phyloP scores from a whole-genome alignment of 2,329 filamentous ascomycete species.

The Curvularia sp. region DNA sequence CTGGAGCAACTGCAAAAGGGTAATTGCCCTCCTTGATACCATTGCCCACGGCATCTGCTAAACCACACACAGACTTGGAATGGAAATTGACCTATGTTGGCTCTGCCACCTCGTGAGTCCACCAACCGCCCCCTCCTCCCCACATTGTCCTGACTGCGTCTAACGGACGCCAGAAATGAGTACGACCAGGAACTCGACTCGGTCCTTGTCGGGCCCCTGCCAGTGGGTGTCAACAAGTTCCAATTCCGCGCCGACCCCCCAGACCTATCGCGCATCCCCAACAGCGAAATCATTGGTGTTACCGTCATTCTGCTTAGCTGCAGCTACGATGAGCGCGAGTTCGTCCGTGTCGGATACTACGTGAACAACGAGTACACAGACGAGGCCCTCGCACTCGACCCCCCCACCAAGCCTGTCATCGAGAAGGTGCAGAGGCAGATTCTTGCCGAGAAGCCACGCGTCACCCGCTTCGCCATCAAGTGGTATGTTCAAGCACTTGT shows the following conservation, averaged over 20 bases:
- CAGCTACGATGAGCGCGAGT: constrained; percentile 94
- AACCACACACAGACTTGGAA: constrained; percentile 77
- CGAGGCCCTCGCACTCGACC: constrained; percentile 86
- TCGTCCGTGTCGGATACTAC: constrained; percentile 98
- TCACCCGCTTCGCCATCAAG: constrained; percentile 98
- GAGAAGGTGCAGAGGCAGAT: constrained; percentile 93
- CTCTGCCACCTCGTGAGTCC: constrained; percentile 89
- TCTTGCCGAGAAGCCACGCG: constrained; percentile 94
- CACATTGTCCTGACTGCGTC: constrained; percentile 8
- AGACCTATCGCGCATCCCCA: constrained; percentile 87
- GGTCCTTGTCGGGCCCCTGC: constrained; percentile 95
- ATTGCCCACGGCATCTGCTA: constrained; percentile 18
- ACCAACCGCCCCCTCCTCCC: background rate
- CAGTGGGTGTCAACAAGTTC: constrained; percentile 98
- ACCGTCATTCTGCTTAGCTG: constrained; percentile 97
- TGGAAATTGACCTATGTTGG: constrained; percentile 99
- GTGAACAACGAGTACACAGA: constrained; percentile 99
- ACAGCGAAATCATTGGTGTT: constrained; percentile 93
- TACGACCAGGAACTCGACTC: constrained; percentile 99
- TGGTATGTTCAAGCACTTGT: constrained; percentile 67
- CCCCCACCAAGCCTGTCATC: constrained; percentile 88
- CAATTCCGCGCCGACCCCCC: constrained; percentile 95
- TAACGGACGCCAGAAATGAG: constrained; percentile 70
- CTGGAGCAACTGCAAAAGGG: constrained; percentile 93
- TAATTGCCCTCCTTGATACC: constrained; percentile 48